These are phyloP conservation scores for Saccharomycopsis selenospora DNA, from an alignment of 805 yeast genomes.

Conservation along the genomic window DNA sequence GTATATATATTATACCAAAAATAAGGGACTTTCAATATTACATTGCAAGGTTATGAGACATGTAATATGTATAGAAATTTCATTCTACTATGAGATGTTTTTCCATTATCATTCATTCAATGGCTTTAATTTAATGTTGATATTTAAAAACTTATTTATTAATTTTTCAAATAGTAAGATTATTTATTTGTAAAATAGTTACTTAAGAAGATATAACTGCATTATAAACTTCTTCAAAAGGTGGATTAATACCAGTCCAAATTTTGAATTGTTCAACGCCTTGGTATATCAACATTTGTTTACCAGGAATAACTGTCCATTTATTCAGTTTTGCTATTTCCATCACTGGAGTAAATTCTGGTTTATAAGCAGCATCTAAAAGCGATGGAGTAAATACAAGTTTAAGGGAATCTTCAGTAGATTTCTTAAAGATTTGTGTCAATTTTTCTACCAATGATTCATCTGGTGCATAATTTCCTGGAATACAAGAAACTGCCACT, in stretches of 20 bases:
- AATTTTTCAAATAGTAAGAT: too few species aligned
- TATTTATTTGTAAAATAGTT: too few species aligned
- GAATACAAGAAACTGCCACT: constrained; percentile 72
- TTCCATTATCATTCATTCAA: too few species aligned
- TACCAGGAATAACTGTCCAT: constrained; percentile 85
- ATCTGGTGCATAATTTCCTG: constrained; percentile 72
- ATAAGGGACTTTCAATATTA: too few species aligned
- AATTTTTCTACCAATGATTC: constrained; percentile 39
- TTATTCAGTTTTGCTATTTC: constrained; percentile 52
- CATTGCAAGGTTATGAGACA: too few species aligned
- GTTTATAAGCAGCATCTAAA: constrained; percentile 93
- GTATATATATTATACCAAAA: too few species aligned
- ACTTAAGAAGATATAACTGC: too few species aligned
- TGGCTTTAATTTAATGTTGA: too few species aligned
- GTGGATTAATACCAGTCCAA: constrained; percentile 66
- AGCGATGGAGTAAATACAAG: constrained; percentile 46
- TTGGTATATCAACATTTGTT: constrained; percentile 87
- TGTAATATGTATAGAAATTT: too few species aligned
- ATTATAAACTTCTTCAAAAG: constrained; percentile 51
- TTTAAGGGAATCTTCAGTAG: constrained; percentile 27
- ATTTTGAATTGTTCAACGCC: constrained; percentile 80
- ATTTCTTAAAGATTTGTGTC: constrained; percentile 38
- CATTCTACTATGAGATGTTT: too few species aligned
- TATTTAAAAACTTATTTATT: too few species aligned
- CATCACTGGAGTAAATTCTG: constrained; percentile 82